Percentiles rank a stretch among this genome's conserved stretches.
Conservation (phyloP, 139 green algal species). For the Coelastrella sp. region DNA sequence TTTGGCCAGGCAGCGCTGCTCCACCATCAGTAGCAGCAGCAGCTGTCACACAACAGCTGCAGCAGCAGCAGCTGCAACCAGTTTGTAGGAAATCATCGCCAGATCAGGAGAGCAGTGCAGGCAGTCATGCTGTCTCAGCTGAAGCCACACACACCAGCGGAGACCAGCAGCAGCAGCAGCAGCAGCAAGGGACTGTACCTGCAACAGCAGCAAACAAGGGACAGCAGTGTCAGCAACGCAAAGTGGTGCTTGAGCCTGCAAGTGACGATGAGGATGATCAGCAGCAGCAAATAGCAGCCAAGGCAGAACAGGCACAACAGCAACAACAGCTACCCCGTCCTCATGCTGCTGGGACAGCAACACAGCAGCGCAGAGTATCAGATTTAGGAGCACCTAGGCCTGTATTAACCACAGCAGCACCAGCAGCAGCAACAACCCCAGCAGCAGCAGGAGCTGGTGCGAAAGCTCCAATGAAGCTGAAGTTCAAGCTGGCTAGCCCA, state of each 20-base stretch:
- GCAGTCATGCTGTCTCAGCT: slow-evolving; percentile 27
- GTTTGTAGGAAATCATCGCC: not conserved
- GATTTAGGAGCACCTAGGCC: not conserved
- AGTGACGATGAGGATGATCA: slow-evolving; percentile 29
- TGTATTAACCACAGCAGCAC: not conserved
- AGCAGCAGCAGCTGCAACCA: slow-evolving; percentile 19
- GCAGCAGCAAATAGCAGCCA: slow-evolving; percentile 4
- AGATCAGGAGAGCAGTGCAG: slow-evolving; percentile 17
- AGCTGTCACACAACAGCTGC: not conserved
- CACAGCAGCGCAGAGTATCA: slow-evolving; percentile 9
- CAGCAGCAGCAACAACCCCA: not conserved
- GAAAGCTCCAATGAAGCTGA: slow-evolving; percentile 18
- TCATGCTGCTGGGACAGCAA: not conserved
- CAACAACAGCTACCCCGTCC: not conserved
- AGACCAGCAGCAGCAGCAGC: slow-evolving; percentile 4
- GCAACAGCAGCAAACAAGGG: not conserved
- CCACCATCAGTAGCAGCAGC: slow-evolving; percentile 25
- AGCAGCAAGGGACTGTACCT: not conserved
- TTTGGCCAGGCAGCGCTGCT: not conserved
- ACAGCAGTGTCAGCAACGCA: not conserved
- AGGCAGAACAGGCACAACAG: slow-evolving; percentile 36
- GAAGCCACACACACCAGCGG: not conserved
- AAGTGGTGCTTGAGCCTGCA: not conserved
- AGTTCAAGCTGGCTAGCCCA: slow-evolving; percentile 8
- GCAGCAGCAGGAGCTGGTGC: slow-evolving; percentile 1